phyloP scores from a whole-genome alignment of 352 stramenopile genomes.

The Phytophthora pisi region DNA sequence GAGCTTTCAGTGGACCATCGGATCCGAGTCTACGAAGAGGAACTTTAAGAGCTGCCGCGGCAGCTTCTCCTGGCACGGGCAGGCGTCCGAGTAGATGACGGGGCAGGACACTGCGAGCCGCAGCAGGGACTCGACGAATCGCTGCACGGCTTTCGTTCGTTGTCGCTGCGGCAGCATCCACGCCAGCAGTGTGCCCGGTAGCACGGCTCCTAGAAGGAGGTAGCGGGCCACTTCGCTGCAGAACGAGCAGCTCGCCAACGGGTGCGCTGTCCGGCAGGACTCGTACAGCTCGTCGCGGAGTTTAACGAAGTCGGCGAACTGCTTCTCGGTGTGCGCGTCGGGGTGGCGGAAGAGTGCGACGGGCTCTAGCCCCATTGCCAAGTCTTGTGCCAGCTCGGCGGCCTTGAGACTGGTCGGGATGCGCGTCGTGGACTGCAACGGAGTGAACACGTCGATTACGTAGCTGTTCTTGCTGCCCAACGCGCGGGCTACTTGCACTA shows the following conservation, averaged over 20 bases:
- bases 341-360: conserved; percentile 12
- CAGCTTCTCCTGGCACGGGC: conserved; percentile 28
- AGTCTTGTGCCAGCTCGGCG: background rate
- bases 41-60: conserved; percentile 20
- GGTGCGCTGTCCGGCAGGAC: conserved; percentile 19
- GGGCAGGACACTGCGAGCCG: conserved; percentile 14
- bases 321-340: conserved; percentile 16
- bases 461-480: conserved; percentile 5
- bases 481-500: conserved; percentile 4
- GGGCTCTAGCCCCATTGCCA: conserved; percentile 3
- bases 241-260: conserved; percentile 31
- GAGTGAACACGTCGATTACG: conserved; percentile 20
- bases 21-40: conserved; percentile 8
- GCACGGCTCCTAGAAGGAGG: conserved; percentile 32
- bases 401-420: conserved; percentile 25
- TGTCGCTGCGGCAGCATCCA: conserved; percentile 17
- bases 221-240: conserved; percentile 40
- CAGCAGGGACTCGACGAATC: conserved; percentile 24
- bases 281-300: conserved; percentile 41
- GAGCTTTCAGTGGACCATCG: conserved; percentile 3
- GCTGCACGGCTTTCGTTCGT: conserved; percentile 20
- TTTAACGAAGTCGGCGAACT: conserved; percentile 37
- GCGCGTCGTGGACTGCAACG: conserved; percentile 19
- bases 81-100: conserved; percentile 7
- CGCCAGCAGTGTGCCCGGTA: conserved; percentile 17